Evolutionary conservation across 163 green algal genomes (phyloP), one percentile per base, ranked within the genome.

Genomic region (Prototheca wickerhamii): DNA sequence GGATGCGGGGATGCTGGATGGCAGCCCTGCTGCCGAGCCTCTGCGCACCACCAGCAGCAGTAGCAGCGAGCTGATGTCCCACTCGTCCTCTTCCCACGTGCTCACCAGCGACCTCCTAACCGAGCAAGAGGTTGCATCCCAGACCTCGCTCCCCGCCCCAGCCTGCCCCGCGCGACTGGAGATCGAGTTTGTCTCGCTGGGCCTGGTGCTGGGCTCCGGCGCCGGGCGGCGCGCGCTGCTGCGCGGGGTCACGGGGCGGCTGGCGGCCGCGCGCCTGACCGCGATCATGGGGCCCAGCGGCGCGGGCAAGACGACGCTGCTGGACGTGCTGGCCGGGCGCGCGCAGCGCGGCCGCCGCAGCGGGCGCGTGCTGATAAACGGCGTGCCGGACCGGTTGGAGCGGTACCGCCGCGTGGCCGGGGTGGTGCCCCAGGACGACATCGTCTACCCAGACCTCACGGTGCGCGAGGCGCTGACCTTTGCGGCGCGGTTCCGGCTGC

Each of bases 361-460:
- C 31, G 77, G 77, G 3, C 18, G 30, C 2, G 49, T 82, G 3
- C 49, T 58, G 1, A 35, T 84, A 37, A 83, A 84, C 42, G 77
- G 75, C 20, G 61, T 43, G 8, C 32, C 35, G 4, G 67, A 71
- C 46, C 60, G 43, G 46, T 54, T 84, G 64, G 53, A 72, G 43
- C 53, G 58, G 29, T 82, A 74, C 57, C 72, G 64, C 37, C 46
- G 40, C 2, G 63, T 91, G 17, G 83, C 82, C 54, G 88, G 86
- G 10, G 92, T 87, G 72, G 87, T 94, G 32, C 86, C 86, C 8
- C 76, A 87, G 76, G 87, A 95, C 61, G 86, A 94, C 74, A 84
- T 90, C 49, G 79, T 95, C 66, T 76, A 89, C 64, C 64, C 62
- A 18, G 73, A 79, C 60, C 70, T 95, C 20, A 92, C 79, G 0